These are phyloP conservation scores for Metschnikowia cerradonensis DNA, from an alignment of 805 yeast species.

Conservation along the genomic window DNA sequence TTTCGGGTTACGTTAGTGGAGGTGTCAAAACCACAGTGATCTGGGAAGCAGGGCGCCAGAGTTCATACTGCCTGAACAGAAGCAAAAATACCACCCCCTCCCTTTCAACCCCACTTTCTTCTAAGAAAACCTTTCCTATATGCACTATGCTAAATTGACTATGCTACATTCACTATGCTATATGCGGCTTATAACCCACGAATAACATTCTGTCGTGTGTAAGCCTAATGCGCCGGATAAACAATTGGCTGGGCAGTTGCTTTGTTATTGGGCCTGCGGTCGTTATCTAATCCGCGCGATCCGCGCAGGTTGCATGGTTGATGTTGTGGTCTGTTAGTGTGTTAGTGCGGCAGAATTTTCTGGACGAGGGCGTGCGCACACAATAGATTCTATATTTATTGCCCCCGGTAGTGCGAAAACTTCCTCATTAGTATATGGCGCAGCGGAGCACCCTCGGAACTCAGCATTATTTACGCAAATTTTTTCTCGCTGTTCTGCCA, in stretches of 20 bases:
- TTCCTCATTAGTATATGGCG: constrained; percentile 2
- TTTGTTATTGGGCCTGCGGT: not conserved
- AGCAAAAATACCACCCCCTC: too few relatives aligned
- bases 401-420: not conserved
- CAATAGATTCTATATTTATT: not conserved
- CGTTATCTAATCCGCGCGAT: constrained; percentile 1
- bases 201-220: not conserved
- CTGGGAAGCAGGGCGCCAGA: not conserved
- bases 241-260: constrained; percentile 2
- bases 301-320: not conserved
- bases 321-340: not conserved
- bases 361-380: not conserved
- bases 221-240: not conserved
- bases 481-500: constrained; percentile 2
- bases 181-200: too few relatives aligned
- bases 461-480: not conserved
- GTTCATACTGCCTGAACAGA: not conserved
- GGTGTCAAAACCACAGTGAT: not conserved
- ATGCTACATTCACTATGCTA: too few relatives aligned
- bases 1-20: constrained; percentile 8
- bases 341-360: not conserved
- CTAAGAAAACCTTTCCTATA: too few relatives aligned
- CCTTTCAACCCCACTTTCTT: too few relatives aligned
- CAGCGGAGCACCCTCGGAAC: constrained; percentile 12
- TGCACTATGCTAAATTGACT: too few relatives aligned